Percentiles rank a stretch among this genome's conserved stretches.
Conservation (phyloP, 768 basidiomycete genomes). For the Antrodiella citrinella region DNA sequence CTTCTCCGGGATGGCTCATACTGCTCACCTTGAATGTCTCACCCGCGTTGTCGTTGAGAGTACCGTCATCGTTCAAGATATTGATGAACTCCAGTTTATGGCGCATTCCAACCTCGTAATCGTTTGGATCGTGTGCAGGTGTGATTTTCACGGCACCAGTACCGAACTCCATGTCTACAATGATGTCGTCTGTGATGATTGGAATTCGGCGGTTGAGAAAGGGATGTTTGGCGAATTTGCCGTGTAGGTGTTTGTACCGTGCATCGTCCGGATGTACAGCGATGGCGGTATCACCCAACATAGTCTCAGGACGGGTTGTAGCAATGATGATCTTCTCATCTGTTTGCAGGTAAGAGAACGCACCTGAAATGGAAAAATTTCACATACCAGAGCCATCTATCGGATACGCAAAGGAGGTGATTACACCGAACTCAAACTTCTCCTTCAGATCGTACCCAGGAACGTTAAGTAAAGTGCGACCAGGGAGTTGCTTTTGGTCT, state of each 20-base stretch:
- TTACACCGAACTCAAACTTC: slow-evolving; percentile 93
- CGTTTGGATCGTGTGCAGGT: slow-evolving; percentile 94
- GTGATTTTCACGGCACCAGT: slow-evolving; percentile 99
- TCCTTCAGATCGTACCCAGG: slow-evolving; percentile 96
- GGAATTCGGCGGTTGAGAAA: slow-evolving; percentile 83
- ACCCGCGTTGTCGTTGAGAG: slow-evolving; percentile 86
- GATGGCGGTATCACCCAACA: slow-evolving; percentile 96
- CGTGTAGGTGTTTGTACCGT: slow-evolving; percentile 92
- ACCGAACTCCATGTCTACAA: slow-evolving; percentile 90
- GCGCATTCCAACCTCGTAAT: slow-evolving; percentile 88
- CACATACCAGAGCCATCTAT: slow-evolving; percentile 76
- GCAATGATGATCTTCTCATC: slow-evolving; percentile 91
- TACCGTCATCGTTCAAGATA: slow-evolving; percentile 94
- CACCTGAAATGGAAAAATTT: too few relatives aligned
- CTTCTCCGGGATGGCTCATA: neutral
- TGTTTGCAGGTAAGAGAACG: too few relatives aligned
- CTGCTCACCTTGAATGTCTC: slow-evolving; percentile 54
- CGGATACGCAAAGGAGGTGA: slow-evolving; percentile 93
- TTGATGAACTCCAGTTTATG: slow-evolving; percentile 90
- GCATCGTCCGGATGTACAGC: slow-evolving; percentile 93
- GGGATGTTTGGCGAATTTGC: slow-evolving; percentile 85
- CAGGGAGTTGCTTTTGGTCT: slow-evolving; percentile 83
- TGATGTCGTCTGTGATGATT: slow-evolving; percentile 77
- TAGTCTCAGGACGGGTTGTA: slow-evolving; percentile 96
- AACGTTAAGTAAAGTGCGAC: slow-evolving; percentile 78